Conservation (phyloP, 208 protist species). For the Trypanosoma mega region DNA sequence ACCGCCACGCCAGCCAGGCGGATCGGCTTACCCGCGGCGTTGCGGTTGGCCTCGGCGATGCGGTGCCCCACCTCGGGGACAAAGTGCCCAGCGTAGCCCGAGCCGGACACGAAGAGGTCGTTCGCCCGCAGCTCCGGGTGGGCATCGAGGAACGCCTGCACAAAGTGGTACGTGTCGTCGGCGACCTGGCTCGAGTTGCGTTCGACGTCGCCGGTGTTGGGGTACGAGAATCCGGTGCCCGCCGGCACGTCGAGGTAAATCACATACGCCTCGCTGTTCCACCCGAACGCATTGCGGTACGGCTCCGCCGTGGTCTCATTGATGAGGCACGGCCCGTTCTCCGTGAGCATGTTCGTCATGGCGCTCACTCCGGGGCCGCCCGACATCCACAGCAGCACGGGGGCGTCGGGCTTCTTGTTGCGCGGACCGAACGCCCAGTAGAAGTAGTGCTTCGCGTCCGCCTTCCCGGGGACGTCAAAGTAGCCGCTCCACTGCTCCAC, state of each 20-base stretch:
- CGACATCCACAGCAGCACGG: slow-evolving; percentile 88
- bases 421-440: slow-evolving; percentile 90
- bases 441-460: slow-evolving; percentile 70
- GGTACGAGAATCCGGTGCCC: slow-evolving; percentile 87
- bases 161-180: slow-evolving; percentile 89
- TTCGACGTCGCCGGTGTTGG: slow-evolving; percentile 40
- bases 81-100: slow-evolving; percentile 78
- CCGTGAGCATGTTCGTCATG: slow-evolving; percentile 51
- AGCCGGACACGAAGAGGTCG: slow-evolving; percentile 77
- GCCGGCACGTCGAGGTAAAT: slow-evolving; percentile 91
- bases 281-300: slow-evolving; percentile 61
- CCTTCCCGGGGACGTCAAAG: slow-evolving; percentile 55
- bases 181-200: slow-evolving; percentile 67
- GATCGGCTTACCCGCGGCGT: slow-evolving; percentile 32
- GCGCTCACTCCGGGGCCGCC: slow-evolving; percentile 91
- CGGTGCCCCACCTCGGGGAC: slow-evolving; percentile 41
- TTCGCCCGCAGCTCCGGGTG: slow-evolving; percentile 36
- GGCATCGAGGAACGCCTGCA: slow-evolving; percentile 66
- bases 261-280: slow-evolving; percentile 83
- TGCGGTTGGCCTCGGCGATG: slow-evolving; percentile 34
- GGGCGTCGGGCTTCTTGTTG: slow-evolving; percentile 40
- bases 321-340: slow-evolving; percentile 84
- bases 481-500: slow-evolving; percentile 77
- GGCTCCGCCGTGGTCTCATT: slow-evolving; percentile 42
- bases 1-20: slow-evolving; percentile 73